Conservation (phyloP, 768 basidiomycete species). For the Trametes punicea region DNA sequence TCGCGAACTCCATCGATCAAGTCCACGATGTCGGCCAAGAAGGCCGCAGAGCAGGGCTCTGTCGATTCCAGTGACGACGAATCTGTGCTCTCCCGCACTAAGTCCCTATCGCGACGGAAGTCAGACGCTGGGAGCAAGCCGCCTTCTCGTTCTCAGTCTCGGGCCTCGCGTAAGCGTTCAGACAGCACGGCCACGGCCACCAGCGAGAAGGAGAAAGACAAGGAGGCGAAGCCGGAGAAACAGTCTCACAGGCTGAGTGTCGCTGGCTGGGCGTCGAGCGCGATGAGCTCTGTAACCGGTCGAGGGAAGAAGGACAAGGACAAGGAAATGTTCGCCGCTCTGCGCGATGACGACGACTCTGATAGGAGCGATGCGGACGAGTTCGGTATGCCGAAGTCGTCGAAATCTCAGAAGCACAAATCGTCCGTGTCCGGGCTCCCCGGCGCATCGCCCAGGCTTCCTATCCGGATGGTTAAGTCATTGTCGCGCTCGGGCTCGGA, state of each 20-base stretch:
- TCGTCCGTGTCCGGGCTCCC: constrained; percentile 2
- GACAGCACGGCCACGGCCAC: constrained; percentile 48
- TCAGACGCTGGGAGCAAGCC: constrained; percentile 43
- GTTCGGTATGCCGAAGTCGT: constrained; percentile 8
- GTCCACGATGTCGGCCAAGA: constrained; percentile 32
- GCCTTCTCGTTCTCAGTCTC: constrained; percentile 52
- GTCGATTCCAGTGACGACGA: constrained; percentile 18
- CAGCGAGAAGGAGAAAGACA: constrained; percentile 31
- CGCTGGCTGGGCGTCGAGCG: constrained; percentile 65
- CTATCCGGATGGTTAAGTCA: constrained; percentile 46
- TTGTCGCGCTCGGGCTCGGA: constrained; percentile 33
- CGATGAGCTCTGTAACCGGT: constrained; percentile 58
- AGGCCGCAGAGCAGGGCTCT: constrained; percentile 1
- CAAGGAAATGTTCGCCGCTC: constrained; percentile 53
- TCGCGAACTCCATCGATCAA: constrained; percentile 33
- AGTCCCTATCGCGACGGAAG: constrained; percentile 34
- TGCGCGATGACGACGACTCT: constrained; percentile 45
- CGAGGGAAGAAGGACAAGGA: constrained; percentile 55
- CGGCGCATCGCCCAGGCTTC: constrained; percentile 23
- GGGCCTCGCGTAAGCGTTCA: constrained; percentile 62
- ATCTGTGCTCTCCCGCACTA: constrained; percentile 15
- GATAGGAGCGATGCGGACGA: constrained; percentile 32
- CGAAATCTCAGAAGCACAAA: constrained; percentile 17
- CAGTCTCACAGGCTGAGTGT: constrained; percentile 39
- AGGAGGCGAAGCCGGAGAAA: constrained; percentile 32